These are phyloP conservation scores for Eimeria mitis DNA, from an alignment of 169 alveolate species.

Conservation along the genomic window DNA sequence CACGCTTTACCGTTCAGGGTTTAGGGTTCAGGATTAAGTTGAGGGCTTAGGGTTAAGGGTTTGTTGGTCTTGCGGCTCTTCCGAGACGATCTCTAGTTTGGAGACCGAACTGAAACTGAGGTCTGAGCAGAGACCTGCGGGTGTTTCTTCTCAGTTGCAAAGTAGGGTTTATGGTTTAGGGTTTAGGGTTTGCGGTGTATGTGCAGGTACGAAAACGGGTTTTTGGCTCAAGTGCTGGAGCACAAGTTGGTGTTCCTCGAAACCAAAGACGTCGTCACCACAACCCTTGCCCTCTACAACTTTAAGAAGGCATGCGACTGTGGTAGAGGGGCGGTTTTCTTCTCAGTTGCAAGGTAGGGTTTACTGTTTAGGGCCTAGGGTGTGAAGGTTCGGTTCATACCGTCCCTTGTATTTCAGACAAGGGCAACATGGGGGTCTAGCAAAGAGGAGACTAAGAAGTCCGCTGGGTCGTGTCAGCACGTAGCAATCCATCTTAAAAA, in stretches of 20 bases:
- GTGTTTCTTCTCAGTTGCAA: too few relatives aligned
- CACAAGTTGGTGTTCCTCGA: conserved; percentile 98
- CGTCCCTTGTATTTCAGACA: not conserved
- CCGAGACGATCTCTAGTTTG: too few relatives aligned
- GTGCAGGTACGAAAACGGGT: conserved; percentile 98
- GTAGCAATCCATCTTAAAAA: not conserved
- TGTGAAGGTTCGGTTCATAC: not conserved
- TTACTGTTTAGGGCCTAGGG: conserved; percentile 20
- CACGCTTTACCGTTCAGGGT: not conserved
- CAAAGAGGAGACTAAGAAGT: not conserved
- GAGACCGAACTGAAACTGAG: too few relatives aligned
- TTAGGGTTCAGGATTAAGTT: conserved; percentile 22
- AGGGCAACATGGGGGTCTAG: not conserved
- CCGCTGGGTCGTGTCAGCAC: too few relatives aligned
- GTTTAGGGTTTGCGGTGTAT: conserved; percentile 42
- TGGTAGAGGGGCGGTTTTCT: conserved; percentile 99
- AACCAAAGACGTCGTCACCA: conserved; percentile 98
- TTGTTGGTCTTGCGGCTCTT: too few relatives aligned
- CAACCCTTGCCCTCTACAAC: conserved; percentile 96
- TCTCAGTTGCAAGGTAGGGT: conserved; percentile 93
- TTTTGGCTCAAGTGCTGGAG: conserved; percentile 94
- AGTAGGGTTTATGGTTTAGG: too few relatives aligned
- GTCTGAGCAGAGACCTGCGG: too few relatives aligned
- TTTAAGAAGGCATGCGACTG: conserved; percentile 98
- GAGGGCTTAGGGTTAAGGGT: too few relatives aligned